Conservation (phyloP, 441 rosid genomes). For the Aleurites moluccanus region DNA sequence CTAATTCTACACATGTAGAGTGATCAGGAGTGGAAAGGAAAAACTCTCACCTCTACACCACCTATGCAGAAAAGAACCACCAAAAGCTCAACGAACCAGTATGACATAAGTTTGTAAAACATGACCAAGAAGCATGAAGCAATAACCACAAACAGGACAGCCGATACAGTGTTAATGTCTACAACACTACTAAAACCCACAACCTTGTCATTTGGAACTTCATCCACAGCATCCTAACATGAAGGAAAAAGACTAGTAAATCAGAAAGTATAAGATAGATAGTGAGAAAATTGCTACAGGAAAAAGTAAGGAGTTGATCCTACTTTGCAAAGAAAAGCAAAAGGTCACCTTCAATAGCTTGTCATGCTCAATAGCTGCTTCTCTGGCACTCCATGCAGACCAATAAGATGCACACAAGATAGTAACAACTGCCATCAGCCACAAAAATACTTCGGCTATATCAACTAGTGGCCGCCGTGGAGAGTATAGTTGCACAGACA, state of each 20-base stretch:
- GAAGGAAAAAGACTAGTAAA: slow-evolving; percentile 26
- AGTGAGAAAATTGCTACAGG: too few relatives aligned
- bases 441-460: slow-evolving; percentile 94
- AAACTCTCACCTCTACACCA: slow-evolving; percentile 78
- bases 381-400: slow-evolving; percentile 97
- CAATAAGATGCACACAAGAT: slow-evolving; percentile 90
- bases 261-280: slow-evolving; percentile 11
- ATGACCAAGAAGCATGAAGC: slow-evolving; percentile 91
- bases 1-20: background rate
- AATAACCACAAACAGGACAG: slow-evolving; percentile 66
- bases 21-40: slow-evolving; percentile 8
- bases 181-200: slow-evolving; percentile 58
- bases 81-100: slow-evolving; percentile 87
- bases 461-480: slow-evolving; percentile 88
- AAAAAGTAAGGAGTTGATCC: slow-evolving; percentile 14
- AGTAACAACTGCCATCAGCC: slow-evolving; percentile 98
- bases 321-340: slow-evolving; percentile 22
- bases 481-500: slow-evolving; percentile 94
- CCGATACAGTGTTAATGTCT: slow-evolving; percentile 72
- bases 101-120: slow-evolving; percentile 89
- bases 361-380: slow-evolving; percentile 81
- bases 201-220: slow-evolving; percentile 48
- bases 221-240: slow-evolving; percentile 76
- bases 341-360: slow-evolving; percentile 70
- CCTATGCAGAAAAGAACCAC: slow-evolving; percentile 96